phyloP scores from a whole-genome alignment of 345 rosid species.

The Viola odorata region DNA sequence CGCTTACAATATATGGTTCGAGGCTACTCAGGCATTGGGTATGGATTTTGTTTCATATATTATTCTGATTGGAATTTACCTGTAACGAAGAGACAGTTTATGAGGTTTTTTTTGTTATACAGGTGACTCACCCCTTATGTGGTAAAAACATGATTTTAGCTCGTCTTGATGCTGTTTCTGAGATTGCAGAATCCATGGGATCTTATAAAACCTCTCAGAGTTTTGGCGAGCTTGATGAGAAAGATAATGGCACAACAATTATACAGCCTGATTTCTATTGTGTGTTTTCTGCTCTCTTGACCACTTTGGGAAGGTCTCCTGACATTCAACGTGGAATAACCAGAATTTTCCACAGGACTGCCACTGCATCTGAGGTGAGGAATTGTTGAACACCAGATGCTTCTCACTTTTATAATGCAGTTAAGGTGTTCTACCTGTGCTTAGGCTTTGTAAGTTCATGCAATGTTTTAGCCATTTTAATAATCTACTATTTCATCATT shows the following conservation, averaged over 20 bases:
- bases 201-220: slow-evolving; percentile 41
- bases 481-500: too few species aligned
- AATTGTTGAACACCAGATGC: too few species aligned
- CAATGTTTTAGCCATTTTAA: too few species aligned
- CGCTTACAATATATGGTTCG: slow-evolving; percentile 77
- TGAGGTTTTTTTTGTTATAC: slow-evolving; percentile 25
- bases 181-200: slow-evolving; percentile 78
- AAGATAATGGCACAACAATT: slow-evolving; percentile 29
- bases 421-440: too few species aligned
- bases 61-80: slow-evolving; percentile 4
- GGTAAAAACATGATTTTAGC: slow-evolving; percentile 71
- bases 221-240: slow-evolving; percentile 31
- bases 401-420: too few species aligned
- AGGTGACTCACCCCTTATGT: slow-evolving; percentile 93
- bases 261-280: slow-evolving; percentile 41
- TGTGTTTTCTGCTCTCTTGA: slow-evolving; percentile 67
- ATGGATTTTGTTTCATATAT: slow-evolving; percentile 24
- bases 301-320: slow-evolving; percentile 62
- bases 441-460: too few species aligned
- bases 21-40: slow-evolving; percentile 95
- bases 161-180: slow-evolving; percentile 99
- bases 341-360: slow-evolving; percentile 88
- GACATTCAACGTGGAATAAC: slow-evolving; percentile 97
- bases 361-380: slow-evolving; percentile 85
- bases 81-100: not conserved